Percentiles rank a stretch among this genome's conserved stretches.
These are phyloP conservation scores for Hanseniaspora gamundiae DNA, from an alignment of 1,139 yeast genomes.

Conservation along the genomic window DNA sequence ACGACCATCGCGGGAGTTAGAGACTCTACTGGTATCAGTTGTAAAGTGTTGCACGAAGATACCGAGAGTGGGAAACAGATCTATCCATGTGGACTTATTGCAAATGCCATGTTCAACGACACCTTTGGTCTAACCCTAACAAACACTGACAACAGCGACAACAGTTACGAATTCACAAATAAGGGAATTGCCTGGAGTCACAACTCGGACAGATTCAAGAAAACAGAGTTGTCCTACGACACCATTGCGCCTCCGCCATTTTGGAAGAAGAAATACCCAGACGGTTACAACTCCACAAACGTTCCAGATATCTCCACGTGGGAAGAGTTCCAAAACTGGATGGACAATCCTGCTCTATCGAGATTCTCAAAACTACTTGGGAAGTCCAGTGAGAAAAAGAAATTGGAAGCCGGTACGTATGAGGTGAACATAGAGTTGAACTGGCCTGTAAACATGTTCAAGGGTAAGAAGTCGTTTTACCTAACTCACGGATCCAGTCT, in stretches of 20 bases:
- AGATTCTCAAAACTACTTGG: slow-evolving; percentile 56
- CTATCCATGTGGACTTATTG: slow-evolving; percentile 73
- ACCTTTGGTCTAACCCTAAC: slow-evolving; percentile 39
- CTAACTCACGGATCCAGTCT: slow-evolving; percentile 54
- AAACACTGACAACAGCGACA: slow-evolving; percentile 23
- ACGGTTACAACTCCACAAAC: slow-evolving; percentile 57
- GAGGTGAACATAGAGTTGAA: slow-evolving; percentile 47
- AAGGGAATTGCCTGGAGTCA: slow-evolving; percentile 57
- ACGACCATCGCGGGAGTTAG: slow-evolving; percentile 35
- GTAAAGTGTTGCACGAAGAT: slow-evolving; percentile 46
- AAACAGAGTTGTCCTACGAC: slow-evolving; percentile 42
- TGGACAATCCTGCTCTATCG: slow-evolving; percentile 74
- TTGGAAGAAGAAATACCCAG: slow-evolving; percentile 54
- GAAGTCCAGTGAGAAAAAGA: slow-evolving; percentile 34
- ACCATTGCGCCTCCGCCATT: slow-evolving; percentile 71
- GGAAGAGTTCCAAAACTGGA: slow-evolving; percentile 63
- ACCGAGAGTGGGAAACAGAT: slow-evolving; percentile 36
- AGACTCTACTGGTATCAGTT: slow-evolving; percentile 57
- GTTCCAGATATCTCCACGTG: slow-evolving; percentile 48
- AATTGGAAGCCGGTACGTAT: slow-evolving; percentile 45
- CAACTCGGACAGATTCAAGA: slow-evolving; percentile 46
- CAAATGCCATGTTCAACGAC: slow-evolving; percentile 67
- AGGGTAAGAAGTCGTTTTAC: slow-evolving; percentile 59
- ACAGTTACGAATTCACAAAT: slow-evolving; percentile 35
- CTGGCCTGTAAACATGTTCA: slow-evolving; percentile 57